Evolutionary conservation across 75 land plant genomes (phyloP).

Genomic region (Pseudotsuga menziesii): DNA sequence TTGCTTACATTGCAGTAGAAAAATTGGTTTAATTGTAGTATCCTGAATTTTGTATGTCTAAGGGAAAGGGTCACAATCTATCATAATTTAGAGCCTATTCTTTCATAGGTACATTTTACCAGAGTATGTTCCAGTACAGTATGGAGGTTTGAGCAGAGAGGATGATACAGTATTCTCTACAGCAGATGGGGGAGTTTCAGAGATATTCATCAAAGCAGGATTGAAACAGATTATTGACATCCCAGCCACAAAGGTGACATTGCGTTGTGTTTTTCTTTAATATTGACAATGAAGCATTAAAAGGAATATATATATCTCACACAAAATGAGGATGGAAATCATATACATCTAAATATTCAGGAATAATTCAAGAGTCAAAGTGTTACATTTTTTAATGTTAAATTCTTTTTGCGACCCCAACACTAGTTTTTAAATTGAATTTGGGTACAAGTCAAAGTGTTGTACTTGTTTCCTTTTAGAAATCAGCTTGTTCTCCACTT

Average conservation of each 20-base stretch:
- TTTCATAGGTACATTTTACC: constrained; percentile 44
- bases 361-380: no score
- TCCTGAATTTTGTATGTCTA: no score
- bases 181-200: constrained; percentile 29
- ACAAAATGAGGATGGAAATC: neutral
- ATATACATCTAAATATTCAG: no score
- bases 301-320: neutral
- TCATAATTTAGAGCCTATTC: neutral
- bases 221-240: constrained; percentile 35
- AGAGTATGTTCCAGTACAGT: constrained; percentile 57
- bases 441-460: no score
- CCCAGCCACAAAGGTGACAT: constrained; percentile 26
- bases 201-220: constrained; percentile 36
- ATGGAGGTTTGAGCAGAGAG: constrained; percentile 58
- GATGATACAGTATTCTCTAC: constrained; percentile 40
- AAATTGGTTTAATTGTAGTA: no score
- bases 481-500: no score
- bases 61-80: neutral
- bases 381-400: no score
- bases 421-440: no score
- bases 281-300: neutral
- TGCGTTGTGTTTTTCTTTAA: no score
- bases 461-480: no score
- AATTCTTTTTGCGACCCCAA: no score
- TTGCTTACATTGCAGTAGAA: no score